These are phyloP conservation scores for Pythium brassicae DNA, from an alignment of 352 stramenopile genomes.

Conservation along the genomic window DNA sequence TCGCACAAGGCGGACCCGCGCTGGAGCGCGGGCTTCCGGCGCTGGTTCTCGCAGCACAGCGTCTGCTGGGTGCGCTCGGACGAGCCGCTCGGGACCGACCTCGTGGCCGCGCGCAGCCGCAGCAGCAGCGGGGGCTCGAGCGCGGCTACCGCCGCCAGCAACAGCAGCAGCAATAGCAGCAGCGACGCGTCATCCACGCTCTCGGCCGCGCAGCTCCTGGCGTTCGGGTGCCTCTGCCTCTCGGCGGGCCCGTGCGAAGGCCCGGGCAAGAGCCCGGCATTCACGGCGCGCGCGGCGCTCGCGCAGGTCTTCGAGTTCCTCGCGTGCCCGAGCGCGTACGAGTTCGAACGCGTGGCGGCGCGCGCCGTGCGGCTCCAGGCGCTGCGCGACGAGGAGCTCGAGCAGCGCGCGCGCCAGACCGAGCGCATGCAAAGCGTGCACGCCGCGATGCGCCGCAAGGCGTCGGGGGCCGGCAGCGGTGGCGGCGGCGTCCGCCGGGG, in stretches of 20 bases:
- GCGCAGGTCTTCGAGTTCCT: slow-evolving; percentile 84
- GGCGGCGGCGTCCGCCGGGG: too few relatives aligned
- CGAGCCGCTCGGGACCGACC: slow-evolving; percentile 59
- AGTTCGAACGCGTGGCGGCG: slow-evolving; percentile 59
- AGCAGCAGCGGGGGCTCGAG: slow-evolving; percentile 18
- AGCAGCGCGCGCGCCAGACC: slow-evolving; percentile 2
- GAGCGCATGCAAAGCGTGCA: slow-evolving; percentile 2
- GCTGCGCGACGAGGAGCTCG: slow-evolving; percentile 33
- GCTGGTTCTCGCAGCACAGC: slow-evolving; percentile 78
- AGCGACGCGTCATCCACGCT: slow-evolving; percentile 25
- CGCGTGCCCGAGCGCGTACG: slow-evolving; percentile 63
- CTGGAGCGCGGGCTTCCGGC: slow-evolving; percentile 70
- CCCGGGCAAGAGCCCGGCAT: slow-evolving; percentile 51
- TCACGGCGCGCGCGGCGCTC: slow-evolving; percentile 66
- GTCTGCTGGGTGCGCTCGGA: slow-evolving; percentile 74
- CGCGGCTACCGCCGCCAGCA: slow-evolving; percentile 17
- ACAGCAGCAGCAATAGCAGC: slow-evolving; percentile 9
- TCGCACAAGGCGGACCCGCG: slow-evolving; percentile 70
- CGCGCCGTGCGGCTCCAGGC: slow-evolving; percentile 49
- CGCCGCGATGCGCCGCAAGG: background rate
- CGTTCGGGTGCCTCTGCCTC: slow-evolving; percentile 73
- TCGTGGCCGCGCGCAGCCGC: slow-evolving; percentile 19
- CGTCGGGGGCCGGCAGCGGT: background rate
- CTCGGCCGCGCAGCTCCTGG: slow-evolving; percentile 28
- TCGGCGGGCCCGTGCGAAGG: slow-evolving; percentile 63